Evolutionary conservation across 1,284 basidiomycete genomes (phyloP).

Genomic region (Puccinia hordei): DNA sequence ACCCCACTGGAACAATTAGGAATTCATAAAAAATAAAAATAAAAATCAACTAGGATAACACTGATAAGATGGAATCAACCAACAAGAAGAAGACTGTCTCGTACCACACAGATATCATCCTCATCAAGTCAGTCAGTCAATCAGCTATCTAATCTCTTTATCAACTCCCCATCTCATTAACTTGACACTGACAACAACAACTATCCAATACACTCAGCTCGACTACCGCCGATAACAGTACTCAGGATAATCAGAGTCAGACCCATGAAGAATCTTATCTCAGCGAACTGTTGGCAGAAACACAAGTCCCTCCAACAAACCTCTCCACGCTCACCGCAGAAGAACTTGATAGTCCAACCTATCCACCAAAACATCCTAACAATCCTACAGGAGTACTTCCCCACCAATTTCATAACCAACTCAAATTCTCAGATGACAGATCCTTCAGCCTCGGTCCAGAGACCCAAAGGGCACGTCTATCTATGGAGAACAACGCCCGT

Average conservation of each 20-base stretch:
- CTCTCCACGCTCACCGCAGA: background rate
- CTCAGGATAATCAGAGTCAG: background rate
- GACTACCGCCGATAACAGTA: background rate
- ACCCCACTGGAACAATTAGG: too few relatives aligned
- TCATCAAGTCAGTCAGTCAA: too few relatives aligned
- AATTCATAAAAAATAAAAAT: too few relatives aligned
- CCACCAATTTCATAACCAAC: background rate
- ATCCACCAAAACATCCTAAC: background rate
- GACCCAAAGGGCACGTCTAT: background rate
- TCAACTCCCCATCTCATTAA: too few relatives aligned
- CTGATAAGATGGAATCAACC: too few relatives aligned
- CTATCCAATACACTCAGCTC: too few relatives aligned
- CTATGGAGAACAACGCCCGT: constrained; percentile 1
- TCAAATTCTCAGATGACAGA: background rate
- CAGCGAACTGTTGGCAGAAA: background rate
- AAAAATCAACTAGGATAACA: too few relatives aligned
- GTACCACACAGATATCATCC: too few relatives aligned
- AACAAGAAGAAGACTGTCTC: too few relatives aligned
- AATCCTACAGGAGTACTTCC: too few relatives aligned
- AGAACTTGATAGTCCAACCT: background rate
- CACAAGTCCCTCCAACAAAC: background rate
- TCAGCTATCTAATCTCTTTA: too few relatives aligned
- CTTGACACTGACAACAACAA: too few relatives aligned
- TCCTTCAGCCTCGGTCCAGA: constrained; percentile 6
- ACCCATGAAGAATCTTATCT: background rate